Evolutionary conservation across 768 basidiomycete species (phyloP).

Genomic region (Mrakia gelida): DNA sequence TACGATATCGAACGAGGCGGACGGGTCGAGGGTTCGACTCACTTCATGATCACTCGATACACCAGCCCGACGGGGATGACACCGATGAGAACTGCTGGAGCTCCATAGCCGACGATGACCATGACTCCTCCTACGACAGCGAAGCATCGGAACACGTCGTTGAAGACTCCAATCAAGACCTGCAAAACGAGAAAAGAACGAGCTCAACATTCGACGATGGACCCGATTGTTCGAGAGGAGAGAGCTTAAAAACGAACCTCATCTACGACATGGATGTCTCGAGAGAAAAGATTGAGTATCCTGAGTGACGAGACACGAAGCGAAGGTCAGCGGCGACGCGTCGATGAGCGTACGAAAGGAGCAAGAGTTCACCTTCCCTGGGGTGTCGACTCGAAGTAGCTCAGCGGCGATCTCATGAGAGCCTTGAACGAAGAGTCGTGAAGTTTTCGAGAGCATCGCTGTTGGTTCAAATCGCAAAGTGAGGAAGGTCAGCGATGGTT

Average conservation of each 20-base stretch:
- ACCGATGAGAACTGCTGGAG: slow-evolving; percentile 74
- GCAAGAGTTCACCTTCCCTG: not conserved
- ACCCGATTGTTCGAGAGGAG: not conserved
- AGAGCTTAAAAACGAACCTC: not conserved
- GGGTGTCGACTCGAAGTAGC: slow-evolving; percentile 61
- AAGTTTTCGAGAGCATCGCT: slow-evolving; percentile 62
- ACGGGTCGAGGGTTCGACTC: no score
- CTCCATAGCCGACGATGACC: slow-evolving; percentile 71
- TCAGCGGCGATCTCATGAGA: slow-evolving; percentile 74
- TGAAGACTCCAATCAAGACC: slow-evolving; percentile 27
- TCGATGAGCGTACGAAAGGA: not conserved
- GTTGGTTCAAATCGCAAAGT: not conserved
- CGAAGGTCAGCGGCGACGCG: not conserved
- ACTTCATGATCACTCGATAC: slow-evolving; percentile 66
- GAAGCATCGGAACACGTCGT: slow-evolving; percentile 59
- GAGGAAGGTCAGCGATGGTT: not conserved
- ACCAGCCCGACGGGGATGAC: slow-evolving; percentile 61
- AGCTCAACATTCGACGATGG: not conserved
- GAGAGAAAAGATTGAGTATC: slow-evolving; percentile 34
- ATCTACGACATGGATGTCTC: slow-evolving; percentile 62
- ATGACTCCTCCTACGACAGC: slow-evolving; percentile 44
- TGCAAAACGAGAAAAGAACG: not conserved
- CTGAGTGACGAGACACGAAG: no score
- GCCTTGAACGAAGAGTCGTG: slow-evolving; percentile 59
- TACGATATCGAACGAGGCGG: not conserved